phyloP scores from a whole-genome alignment of 2,329 filamentous ascomycete genomes.

The Ciborinia camelliae region DNA sequence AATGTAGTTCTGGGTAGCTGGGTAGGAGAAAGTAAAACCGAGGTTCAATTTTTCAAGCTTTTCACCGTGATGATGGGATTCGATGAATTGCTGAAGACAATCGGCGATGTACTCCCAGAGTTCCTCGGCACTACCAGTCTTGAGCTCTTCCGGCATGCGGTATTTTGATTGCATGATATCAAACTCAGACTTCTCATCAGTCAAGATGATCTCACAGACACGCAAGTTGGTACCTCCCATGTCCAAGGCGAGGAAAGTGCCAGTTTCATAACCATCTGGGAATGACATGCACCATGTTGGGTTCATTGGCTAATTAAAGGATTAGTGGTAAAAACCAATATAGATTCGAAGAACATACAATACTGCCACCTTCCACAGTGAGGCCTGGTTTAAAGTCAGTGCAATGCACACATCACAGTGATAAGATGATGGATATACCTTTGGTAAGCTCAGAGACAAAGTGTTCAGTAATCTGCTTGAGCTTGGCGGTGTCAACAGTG shows the following conservation, averaged over 20 bases:
- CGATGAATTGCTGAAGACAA: slow-evolving; percentile 85
- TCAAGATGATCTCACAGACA: slow-evolving; percentile 88
- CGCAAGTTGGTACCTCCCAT: slow-evolving; percentile 96
- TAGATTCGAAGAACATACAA: slow-evolving; percentile 58
- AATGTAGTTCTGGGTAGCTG: slow-evolving; percentile 88
- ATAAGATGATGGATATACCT: slow-evolving; percentile 48
- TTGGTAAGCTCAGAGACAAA: slow-evolving; percentile 87
- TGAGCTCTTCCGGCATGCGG: slow-evolving; percentile 88
- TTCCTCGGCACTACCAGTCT: slow-evolving; percentile 77
- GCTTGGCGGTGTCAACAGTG: slow-evolving; percentile 70
- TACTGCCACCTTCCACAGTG: slow-evolving; percentile 83
- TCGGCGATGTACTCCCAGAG: slow-evolving; percentile 95
- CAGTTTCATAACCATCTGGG: slow-evolving; percentile 81
- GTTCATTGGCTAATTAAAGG: slow-evolving; percentile 78
- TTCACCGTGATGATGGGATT: slow-evolving; percentile 72
- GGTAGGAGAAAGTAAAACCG: slow-evolving; percentile 96
- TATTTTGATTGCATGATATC: slow-evolving; percentile 97
- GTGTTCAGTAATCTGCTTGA: slow-evolving; percentile 87
- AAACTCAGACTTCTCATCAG: slow-evolving; percentile 83
- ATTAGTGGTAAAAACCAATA: slow-evolving; percentile 21
- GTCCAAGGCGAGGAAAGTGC: slow-evolving; percentile 84
- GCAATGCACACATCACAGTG: not conserved
- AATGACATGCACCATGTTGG: slow-evolving; percentile 93
- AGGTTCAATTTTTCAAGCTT: slow-evolving; percentile 68
- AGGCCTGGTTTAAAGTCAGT: slow-evolving; percentile 55